Evolutionary conservation across 225 moss, liverwort and hornwort genomes (phyloP).

Genomic region (Takakia lepidozioides): DNA sequence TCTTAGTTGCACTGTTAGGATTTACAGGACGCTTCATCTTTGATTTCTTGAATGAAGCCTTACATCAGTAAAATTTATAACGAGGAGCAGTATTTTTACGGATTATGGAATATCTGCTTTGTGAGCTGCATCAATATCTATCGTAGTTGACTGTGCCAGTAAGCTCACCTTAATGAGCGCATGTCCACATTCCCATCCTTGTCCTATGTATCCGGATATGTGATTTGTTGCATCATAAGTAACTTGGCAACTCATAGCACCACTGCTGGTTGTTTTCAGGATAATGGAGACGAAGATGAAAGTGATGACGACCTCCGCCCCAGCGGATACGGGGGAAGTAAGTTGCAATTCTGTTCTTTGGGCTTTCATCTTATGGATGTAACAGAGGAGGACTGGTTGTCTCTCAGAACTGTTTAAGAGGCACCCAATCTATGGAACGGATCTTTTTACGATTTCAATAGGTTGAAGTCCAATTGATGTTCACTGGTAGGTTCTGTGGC

Average conservation of each 20-base stretch:
- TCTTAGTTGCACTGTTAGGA: too few species aligned
- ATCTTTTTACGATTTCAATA: too few species aligned
- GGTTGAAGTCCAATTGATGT: too few species aligned
- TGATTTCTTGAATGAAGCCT: too few species aligned
- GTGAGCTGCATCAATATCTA: background rate
- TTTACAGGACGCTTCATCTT: too few species aligned
- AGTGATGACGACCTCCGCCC: slow-evolving; percentile 56
- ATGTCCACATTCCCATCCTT: background rate
- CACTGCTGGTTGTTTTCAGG: slow-evolving; percentile 30
- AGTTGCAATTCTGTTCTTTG: slow-evolving; percentile 9
- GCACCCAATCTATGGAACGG: background rate
- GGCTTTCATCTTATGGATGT: too few species aligned
- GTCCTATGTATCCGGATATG: slow-evolving; percentile 2
- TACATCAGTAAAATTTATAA: too few species aligned
- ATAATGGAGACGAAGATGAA: slow-evolving; percentile 73
- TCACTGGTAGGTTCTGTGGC: too few species aligned
- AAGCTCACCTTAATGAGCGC: too few species aligned
- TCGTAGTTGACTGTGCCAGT: background rate
- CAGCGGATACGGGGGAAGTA: slow-evolving; percentile 76
- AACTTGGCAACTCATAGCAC: background rate
- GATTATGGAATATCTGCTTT: background rate
- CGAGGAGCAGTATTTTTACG: too few species aligned
- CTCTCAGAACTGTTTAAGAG: background rate
- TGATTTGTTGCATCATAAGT: background rate
- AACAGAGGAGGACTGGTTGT: too few species aligned